Conservation (phyloP, 208 protist genomes). For the Strigomonas culicis region DNA sequence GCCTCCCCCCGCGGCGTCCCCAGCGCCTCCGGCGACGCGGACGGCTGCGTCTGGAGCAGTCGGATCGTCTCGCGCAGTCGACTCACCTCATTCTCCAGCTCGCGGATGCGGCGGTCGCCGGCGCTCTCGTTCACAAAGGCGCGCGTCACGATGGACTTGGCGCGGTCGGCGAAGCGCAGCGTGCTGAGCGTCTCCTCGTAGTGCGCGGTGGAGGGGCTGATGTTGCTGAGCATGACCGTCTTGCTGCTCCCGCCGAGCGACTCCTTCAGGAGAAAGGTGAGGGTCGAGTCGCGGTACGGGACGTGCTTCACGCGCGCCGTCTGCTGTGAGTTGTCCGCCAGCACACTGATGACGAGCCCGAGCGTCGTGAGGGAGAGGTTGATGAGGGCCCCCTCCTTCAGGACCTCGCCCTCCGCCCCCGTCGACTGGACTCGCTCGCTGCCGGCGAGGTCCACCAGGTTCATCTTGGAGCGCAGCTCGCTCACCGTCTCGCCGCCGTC, state of each 20-base stretch:
- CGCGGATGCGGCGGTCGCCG: conserved; percentile 80
- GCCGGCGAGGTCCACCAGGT: conserved; percentile 94
- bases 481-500: conserved; percentile 26
- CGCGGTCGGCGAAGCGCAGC: conserved; percentile 89
- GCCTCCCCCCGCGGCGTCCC: not conserved
- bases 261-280: conserved; percentile 88
- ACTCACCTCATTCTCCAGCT: conserved; percentile 78
- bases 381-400: conserved; percentile 87
- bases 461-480: conserved; percentile 66
- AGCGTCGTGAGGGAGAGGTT: conserved; percentile 90
- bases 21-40: not conserved
- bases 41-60: conserved; percentile 16
- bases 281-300: conserved; percentile 83
- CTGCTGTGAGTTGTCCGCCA: conserved; percentile 54
- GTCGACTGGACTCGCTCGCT: conserved; percentile 86
- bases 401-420: conserved; percentile 65
- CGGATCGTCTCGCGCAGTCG: conserved; percentile 64
- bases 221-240: conserved; percentile 89
- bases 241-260: conserved; percentile 91
- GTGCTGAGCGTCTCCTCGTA: conserved; percentile 91
- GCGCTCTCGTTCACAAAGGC: conserved; percentile 87
- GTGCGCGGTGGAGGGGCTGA: conserved; percentile 69
- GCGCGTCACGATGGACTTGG: conserved; percentile 87
- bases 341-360: conserved; percentile 88
- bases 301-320: conserved; percentile 31